A percentile compares a stretch with the other conserved stretches of the same genome.
phyloP scores from a whole-genome alignment of 805 yeast species.

The Starmerella asiatica region DNA sequence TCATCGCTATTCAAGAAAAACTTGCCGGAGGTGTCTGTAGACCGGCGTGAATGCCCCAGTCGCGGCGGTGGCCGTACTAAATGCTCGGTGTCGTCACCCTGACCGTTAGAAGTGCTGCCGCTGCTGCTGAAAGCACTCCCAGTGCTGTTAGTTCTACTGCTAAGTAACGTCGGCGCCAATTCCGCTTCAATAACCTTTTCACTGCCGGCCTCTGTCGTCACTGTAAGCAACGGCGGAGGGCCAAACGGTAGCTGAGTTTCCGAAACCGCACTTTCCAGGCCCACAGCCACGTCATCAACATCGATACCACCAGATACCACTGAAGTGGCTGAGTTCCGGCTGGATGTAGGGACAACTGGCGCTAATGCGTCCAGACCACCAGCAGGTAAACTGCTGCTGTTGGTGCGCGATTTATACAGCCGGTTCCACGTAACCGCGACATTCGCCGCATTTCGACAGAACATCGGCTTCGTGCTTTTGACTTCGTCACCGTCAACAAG shows the following conservation, averaged over 20 bases:
- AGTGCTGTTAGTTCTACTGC: neutral
- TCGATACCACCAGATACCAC: neutral
- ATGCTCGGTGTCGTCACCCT: neutral
- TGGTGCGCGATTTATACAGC: slow-evolving; percentile 2
- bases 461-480: slow-evolving; percentile 1
- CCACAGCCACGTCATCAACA: neutral
- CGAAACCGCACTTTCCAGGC: neutral
- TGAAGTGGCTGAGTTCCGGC: neutral
- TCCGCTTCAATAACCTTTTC: neutral
- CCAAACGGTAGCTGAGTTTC: neutral
- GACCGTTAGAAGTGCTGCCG: neutral
- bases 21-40: neutral
- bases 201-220: slow-evolving; percentile 3
- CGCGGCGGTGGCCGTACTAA: neutral
- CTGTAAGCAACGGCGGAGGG: neutral
- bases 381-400: neutral
- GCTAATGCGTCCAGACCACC: neutral
- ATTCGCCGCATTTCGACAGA: slow-evolving; percentile 13
- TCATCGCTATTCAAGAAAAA: neutral
- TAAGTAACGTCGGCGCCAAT: neutral
- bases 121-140: neutral
- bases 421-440: slow-evolving; percentile 14
- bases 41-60: neutral
- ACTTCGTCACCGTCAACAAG: neutral
- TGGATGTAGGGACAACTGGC: neutral